Percentiles rank a stretch among this genome's conserved stretches.
phyloP scores from a whole-genome alignment of 495 filamentous ascomycete species.

The Hypoxylon lienhwacheense region DNA sequence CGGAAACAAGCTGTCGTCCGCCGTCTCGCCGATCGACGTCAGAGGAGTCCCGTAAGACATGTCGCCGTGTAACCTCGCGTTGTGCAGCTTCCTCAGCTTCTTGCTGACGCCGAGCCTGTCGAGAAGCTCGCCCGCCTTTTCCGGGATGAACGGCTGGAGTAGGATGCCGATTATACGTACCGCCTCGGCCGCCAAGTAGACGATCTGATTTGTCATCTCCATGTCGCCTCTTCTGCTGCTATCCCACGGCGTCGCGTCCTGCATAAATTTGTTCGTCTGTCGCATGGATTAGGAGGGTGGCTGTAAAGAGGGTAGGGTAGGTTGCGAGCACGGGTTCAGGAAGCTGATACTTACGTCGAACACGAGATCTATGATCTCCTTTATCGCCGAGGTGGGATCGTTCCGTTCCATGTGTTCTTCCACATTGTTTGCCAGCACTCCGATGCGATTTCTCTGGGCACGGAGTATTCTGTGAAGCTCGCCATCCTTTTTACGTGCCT shows the following conservation, averaged over 20 bases:
- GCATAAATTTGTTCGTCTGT: conserved; percentile 74
- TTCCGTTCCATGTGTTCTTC: conserved; percentile 63
- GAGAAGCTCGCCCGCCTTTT: conserved; percentile 71
- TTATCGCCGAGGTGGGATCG: conserved; percentile 65
- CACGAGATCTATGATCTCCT: conserved; percentile 64
- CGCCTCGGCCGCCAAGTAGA: conserved; percentile 76
- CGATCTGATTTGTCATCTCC: conserved; percentile 39
- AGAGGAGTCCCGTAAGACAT: conserved; percentile 62
- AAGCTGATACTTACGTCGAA: conserved; percentile 48
- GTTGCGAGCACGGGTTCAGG: not conserved
- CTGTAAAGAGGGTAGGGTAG: not conserved
- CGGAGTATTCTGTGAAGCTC: not conserved
- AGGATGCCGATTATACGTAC: conserved; percentile 80
- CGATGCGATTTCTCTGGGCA: conserved; percentile 1
- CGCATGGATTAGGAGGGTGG: conserved; percentile 20
- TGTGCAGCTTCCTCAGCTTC: conserved; percentile 58
- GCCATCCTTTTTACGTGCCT: not conserved
- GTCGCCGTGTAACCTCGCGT: conserved; percentile 63
- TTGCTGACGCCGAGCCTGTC: conserved; percentile 74
- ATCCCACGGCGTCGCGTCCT: conserved; percentile 45
- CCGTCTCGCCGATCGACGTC: conserved; percentile 49
- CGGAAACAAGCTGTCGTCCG: conserved; percentile 46
- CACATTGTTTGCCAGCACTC: conserved; percentile 37
- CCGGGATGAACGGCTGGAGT: conserved; percentile 88
- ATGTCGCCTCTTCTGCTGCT: conserved; percentile 21